A percentile compares a stretch with the other conserved stretches of the same genome.
phyloP scores from a whole-genome alignment of 2,329 filamentous ascomycete genomes.

The Apiospora pterosperma region DNA sequence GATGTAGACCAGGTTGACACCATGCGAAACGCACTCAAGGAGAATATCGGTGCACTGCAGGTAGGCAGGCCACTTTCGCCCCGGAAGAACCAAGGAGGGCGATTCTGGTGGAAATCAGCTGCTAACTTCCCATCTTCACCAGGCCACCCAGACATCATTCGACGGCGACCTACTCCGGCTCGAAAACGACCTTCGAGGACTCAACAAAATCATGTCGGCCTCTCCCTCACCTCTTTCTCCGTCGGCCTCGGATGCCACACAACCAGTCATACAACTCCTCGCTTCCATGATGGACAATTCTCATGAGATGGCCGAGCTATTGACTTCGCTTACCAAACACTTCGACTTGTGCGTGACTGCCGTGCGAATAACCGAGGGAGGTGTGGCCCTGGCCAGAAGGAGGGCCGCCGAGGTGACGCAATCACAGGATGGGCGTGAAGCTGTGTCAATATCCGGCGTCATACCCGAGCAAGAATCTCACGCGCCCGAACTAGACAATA shows the following conservation, averaged over 20 bases:
- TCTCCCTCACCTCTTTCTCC: slow-evolving; percentile 31
- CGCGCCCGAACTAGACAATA: slow-evolving; percentile 57
- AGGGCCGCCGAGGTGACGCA: slow-evolving; percentile 63
- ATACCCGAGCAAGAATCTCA: slow-evolving; percentile 56
- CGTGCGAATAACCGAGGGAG: slow-evolving; percentile 84
- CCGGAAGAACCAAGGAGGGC: not conserved
- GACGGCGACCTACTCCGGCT: slow-evolving; percentile 73
- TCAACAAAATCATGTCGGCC: slow-evolving; percentile 55
- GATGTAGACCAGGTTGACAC: slow-evolving; percentile 67
- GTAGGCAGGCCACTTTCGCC: slow-evolving; percentile 33
- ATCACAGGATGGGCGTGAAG: slow-evolving; percentile 39
- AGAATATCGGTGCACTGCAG: slow-evolving; percentile 68
- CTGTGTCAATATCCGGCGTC: slow-evolving; percentile 63
- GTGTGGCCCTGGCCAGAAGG: slow-evolving; percentile 63
- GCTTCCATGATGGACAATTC: slow-evolving; percentile 68
- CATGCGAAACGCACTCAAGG: slow-evolving; percentile 64
- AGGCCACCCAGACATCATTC: slow-evolving; percentile 67
- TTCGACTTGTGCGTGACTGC: slow-evolving; percentile 93
- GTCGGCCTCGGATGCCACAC: slow-evolving; percentile 32
- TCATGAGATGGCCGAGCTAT: slow-evolving; percentile 74
- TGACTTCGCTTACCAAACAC: slow-evolving; percentile 79
- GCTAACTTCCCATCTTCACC: slow-evolving; percentile 8
- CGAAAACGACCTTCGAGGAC: slow-evolving; percentile 66
- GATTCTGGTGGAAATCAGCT: not conserved
- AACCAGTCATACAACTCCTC: slow-evolving; percentile 51